A percentile compares a stretch with the other conserved stretches of the same genome.
phyloP scores from a whole-genome alignment of 2,329 filamentous ascomycete species.

The Phyllosticta capitalensis region DNA sequence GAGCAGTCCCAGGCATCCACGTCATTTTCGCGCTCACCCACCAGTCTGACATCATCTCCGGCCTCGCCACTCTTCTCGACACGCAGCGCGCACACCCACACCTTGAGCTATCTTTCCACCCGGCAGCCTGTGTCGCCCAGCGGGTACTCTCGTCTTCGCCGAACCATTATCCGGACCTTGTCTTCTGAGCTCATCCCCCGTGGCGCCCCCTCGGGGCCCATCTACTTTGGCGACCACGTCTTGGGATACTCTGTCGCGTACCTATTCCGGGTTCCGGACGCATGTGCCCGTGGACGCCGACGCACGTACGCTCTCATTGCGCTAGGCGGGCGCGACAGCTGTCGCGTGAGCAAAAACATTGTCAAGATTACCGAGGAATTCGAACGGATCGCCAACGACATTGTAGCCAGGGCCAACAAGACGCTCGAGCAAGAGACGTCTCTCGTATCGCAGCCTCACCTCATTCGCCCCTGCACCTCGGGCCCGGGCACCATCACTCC shows the following conservation, averaged over 20 bases:
- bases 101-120: conserved; percentile 49
- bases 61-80: conserved; percentile 35
- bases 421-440: conserved; percentile 29
- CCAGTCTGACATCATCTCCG: conserved; percentile 23
- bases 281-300: conserved; percentile 46
- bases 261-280: conserved; percentile 49
- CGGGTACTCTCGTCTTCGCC: conserved; percentile 46
- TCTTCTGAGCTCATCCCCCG: conserved; percentile 48
- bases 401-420: conserved; percentile 35
- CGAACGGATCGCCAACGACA: conserved; percentile 43
- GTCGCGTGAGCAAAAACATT: conserved; percentile 35
- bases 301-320: conserved; percentile 50
- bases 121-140: conserved; percentile 45
- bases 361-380: conserved; percentile 37
- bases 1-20: conserved; percentile 30
- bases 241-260: conserved; percentile 52
- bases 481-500: conserved; percentile 19
- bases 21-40: conserved; percentile 19
- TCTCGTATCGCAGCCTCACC: conserved; percentile 14
- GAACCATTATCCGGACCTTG: conserved; percentile 48
- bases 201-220: conserved; percentile 47
- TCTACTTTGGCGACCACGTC: conserved; percentile 48
- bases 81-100: conserved; percentile 40
- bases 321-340: conserved; percentile 47
- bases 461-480: conserved; percentile 21